phyloP scores from a whole-genome alignment of 2,329 filamentous ascomycete genomes.

The Cercospora sp. region DNA sequence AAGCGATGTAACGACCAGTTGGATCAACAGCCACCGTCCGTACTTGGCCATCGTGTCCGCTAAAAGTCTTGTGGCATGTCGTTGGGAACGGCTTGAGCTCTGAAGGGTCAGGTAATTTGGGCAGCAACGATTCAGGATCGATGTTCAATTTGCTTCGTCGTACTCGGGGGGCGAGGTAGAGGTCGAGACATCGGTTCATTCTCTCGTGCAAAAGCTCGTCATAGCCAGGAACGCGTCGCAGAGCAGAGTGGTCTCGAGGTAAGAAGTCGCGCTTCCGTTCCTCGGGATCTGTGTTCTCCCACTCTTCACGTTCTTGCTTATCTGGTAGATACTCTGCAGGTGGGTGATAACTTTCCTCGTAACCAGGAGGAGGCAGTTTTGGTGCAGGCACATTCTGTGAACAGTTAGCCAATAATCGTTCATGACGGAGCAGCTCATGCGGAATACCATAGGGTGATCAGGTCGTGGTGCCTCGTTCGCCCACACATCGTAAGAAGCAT shows the following conservation, averaged over 20 bases:
- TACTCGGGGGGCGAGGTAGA: conserved; percentile 90
- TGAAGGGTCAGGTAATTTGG: conserved; percentile 88
- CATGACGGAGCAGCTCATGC: too few relatives aligned
- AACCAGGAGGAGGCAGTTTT: conserved; percentile 88
- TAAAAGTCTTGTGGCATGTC: conserved; percentile 80
- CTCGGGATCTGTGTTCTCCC: conserved; percentile 84
- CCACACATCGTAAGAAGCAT: conserved; percentile 86
- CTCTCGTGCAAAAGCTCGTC: conserved; percentile 89
- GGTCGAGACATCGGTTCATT: conserved; percentile 91
- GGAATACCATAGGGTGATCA: conserved; percentile 71
- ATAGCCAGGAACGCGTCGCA: conserved; percentile 91
- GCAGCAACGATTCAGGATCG: conserved; percentile 86
- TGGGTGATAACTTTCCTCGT: conserved; percentile 95
- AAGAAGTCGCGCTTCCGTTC: conserved; percentile 89
- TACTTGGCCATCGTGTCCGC: conserved; percentile 85
- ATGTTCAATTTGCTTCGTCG: conserved; percentile 95
- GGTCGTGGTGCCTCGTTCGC: conserved; percentile 82
- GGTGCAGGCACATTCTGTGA: conserved; percentile 77
- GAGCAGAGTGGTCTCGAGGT: conserved; percentile 75
- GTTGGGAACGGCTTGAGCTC: conserved; percentile 95
- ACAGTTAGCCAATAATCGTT: not conserved
- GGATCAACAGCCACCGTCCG: conserved; percentile 83
- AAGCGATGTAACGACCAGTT: conserved; percentile 80
- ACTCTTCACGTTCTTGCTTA: conserved; percentile 76
- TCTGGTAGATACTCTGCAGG: conserved; percentile 91